Evolutionary conservation across 805 yeast genomes (phyloP), one percentile per base, ranked within the genome.

Genomic region (Cyberlindnera lachancei): DNA sequence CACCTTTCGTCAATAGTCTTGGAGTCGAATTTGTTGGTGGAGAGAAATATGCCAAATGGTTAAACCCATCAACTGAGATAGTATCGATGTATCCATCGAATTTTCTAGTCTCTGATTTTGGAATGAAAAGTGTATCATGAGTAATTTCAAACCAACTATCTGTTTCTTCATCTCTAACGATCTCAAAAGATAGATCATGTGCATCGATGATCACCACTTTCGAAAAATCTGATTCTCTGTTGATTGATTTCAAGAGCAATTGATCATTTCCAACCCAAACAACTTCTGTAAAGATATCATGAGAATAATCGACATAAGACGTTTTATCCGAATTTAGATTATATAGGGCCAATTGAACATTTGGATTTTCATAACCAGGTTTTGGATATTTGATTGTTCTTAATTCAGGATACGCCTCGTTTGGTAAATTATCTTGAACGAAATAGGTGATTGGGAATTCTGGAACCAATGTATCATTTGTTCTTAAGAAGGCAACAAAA

Each of bases 61-160:
- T 66, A 44, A 49, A 75, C 0, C 84, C 84, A 38, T 73, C 65
- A 17, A 73, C 62, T 5, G 75, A 76, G 13, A 79, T 61, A 2
- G 88, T 69, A 54, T 92, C 98, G 36, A 92, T 71, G 56, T 92
- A 92, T 1, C 94, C 94, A 44, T 78, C 79, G 7, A 56, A 36
- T 3, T 49, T 40, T 25, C 82, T 64, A 3, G 53, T 34, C 2
- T 48, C 50, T 33, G 74, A 66, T 29, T 65, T 65, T 12, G 85
- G 84, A 24, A 82, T 62, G 47, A 58, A 71, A 16, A 65, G 55
- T 2, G 83, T 74, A 38, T 74, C 69, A 44, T 78, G 86, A 8
- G 76, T 68, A 28, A 83, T 74, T 50, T 82, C 94, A 62, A 81
- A 79, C 94, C 94, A 83, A 18, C 74, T 75, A 17, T 66, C 70